Evolutionary conservation across 805 yeast genomes (phyloP), one percentile per base, ranked within the genome.

Genomic region (Metschnikowia gruessii): DNA sequence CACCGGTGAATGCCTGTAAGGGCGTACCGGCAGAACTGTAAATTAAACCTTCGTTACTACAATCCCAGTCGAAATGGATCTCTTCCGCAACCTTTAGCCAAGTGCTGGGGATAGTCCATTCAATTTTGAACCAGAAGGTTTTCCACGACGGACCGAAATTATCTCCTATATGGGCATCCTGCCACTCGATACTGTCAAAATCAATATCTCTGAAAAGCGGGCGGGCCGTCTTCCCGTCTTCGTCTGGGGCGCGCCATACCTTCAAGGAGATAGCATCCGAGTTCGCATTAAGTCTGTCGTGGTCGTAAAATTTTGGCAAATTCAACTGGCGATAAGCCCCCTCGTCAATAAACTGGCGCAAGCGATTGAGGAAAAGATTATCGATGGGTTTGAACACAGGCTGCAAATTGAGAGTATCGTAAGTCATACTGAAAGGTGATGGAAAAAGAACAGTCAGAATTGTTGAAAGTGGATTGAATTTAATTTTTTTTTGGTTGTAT

Each of bases 121-220:
- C 66, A 17, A 92, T 68, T 55, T 81, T 78, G 66, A 94, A 89
- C 99, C 99, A 92, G 53, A 89, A 95, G 1, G 98, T 86, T 48
- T 92, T 84, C 99, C 99, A 92, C 12, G 95, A 85, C 3, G 99
- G 99, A 0, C 98, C 97, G 63, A 87, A 89, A 8, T 74, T 68
- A 55, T 87, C 83, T 18, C 94, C 95, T 53, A 81, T 82, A 12
- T 66, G 63, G n/a, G 87, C 84, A 19, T 72, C 68, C 54, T 74
- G 68, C 74, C 81, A 81, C 18, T 75, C 70, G 29, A 74, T 60
- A 3, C 59, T 58, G 18, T 63, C 70, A 54, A 80, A 72, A 51
- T 87, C 78, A 37, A 72, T 66, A 45, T 80, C 82, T 42, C 72
- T 65, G 64, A 83, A 85, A 28, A 76, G 65, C 0, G 94, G 94